A percentile compares a stretch with the other conserved stretches of the same genome.
phyloP scores from a whole-genome alignment of 129 eudicot species.

The Sambucus nigra region DNA sequence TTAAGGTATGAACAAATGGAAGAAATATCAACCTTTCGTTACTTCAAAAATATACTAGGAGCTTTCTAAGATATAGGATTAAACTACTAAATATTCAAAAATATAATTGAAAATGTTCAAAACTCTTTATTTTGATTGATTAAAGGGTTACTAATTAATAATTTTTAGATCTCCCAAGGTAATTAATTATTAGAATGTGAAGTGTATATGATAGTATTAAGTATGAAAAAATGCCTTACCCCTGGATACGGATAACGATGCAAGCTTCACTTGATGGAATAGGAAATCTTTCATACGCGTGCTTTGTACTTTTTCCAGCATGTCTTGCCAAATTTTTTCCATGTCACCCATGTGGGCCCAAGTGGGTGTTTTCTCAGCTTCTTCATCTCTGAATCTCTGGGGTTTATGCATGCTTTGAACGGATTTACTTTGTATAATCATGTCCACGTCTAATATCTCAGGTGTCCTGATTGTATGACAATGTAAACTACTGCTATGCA shows the following conservation, averaged over 20 bases:
- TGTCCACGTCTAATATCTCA: neutral
- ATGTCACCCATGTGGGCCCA: constrained; percentile 21
- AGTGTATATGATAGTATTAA: neutral
- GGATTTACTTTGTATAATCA: constrained; percentile 5
- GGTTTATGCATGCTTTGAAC: constrained; percentile 4
- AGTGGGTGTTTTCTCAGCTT: constrained; percentile 1
- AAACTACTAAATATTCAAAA: too few relatives aligned
- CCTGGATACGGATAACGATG: constrained; percentile 21
- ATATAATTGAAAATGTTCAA: too few relatives aligned
- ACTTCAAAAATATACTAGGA: too few relatives aligned
- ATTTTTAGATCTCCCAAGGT: too few relatives aligned
- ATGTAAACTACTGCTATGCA: neutral
- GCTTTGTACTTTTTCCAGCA: constrained; percentile 17
- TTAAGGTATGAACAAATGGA: too few relatives aligned
- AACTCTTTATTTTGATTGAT: too few relatives aligned
- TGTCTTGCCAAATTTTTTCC: constrained; percentile 23
- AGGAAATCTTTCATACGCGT: constrained; percentile 17
- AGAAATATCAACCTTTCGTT: too few relatives aligned
- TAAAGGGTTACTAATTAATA: too few relatives aligned
- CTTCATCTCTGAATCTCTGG: constrained; percentile 7
- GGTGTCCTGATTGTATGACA: neutral
- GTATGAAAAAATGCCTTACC: constrained; percentile 16
- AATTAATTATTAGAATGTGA: too few relatives aligned
- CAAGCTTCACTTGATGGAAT: constrained; percentile 20
- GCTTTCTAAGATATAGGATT: neutral